Percentiles rank a stretch among this genome's conserved stretches.
phyloP scores from a whole-genome alignment of 1,139 yeast species.

The Hyphopichia burtonii region DNA sequence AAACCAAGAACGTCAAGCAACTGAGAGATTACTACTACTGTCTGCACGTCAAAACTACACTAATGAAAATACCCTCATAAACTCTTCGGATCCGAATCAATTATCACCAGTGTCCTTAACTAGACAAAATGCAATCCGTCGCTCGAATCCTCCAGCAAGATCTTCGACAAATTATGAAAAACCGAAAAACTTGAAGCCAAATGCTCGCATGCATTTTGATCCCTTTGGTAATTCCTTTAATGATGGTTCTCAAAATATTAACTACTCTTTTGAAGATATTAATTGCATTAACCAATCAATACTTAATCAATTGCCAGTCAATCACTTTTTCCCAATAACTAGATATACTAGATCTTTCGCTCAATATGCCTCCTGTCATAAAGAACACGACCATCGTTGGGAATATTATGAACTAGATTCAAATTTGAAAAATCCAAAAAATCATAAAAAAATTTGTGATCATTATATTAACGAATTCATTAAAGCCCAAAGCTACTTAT shows the following conservation, averaged over 20 bases:
- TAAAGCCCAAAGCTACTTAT: not conserved
- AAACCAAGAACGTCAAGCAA: conserved; percentile 7
- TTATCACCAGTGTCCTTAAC: conserved; percentile 12
- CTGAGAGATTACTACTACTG: conserved; percentile 25
- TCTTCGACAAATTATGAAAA: not conserved
- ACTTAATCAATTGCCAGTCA: not conserved
- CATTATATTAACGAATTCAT: not conserved
- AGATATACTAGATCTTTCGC: not conserved
- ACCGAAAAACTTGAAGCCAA: not conserved
- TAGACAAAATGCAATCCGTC: conserved; percentile 21
- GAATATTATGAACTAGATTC: not conserved
- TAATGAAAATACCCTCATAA: conserved; percentile 16
- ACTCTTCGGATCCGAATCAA: conserved; percentile 1
- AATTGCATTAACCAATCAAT: not conserved
- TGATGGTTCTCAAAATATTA: not conserved
- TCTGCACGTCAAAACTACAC: conserved; percentile 28
- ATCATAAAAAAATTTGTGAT: not conserved
- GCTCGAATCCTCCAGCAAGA: conserved; percentile 1
- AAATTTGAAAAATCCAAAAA: not conserved
- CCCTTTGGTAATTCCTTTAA: not conserved
- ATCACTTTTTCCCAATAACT: not conserved
- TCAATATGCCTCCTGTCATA: not conserved
- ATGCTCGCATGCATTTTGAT: not conserved
- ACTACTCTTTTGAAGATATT: not conserved
- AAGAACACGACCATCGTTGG: not conserved